These are phyloP conservation scores for Alternaria panax DNA, from an alignment of 2,329 filamentous ascomycete species.

Conservation along the genomic window DNA sequence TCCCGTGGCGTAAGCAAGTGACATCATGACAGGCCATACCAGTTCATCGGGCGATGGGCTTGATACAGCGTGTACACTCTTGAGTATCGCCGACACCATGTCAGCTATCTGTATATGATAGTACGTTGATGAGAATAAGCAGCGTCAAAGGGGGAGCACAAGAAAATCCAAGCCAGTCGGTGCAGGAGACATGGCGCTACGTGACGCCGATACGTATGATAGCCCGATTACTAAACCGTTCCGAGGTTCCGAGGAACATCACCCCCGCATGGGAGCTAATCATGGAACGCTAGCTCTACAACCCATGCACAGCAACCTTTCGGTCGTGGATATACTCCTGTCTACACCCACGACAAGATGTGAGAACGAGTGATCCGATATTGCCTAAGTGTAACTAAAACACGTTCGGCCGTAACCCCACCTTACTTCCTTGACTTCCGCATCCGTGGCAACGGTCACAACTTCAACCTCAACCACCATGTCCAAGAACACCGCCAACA, in stretches of 20 bases:
- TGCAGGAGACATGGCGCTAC: not conserved
- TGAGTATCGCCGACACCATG: too few relatives aligned
- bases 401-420: not conserved
- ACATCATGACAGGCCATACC: too few relatives aligned
- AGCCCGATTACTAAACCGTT: not conserved
- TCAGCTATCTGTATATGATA: not conserved
- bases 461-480: not conserved
- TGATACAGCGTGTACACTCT: too few relatives aligned
- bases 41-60: too few relatives aligned
- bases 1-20: too few relatives aligned
- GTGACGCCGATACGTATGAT: not conserved
- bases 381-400: not conserved
- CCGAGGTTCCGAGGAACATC: not conserved
- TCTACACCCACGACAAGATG: not conserved
- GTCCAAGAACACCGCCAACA: constrained; percentile 18
- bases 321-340: not conserved
- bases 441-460: not conserved
- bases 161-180: too few relatives aligned
- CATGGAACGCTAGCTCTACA: not conserved
- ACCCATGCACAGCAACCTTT: not conserved
- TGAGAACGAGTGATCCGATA: not conserved
- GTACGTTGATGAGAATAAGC: not conserved
- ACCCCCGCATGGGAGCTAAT: constrained; percentile 2
- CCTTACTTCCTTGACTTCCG: not conserved
- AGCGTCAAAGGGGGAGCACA: not conserved